Evolutionary conservation across 306 rosid genomes (phyloP), one percentile per base, ranked within the genome.

Genomic region (Dryas octopetala): DNA sequence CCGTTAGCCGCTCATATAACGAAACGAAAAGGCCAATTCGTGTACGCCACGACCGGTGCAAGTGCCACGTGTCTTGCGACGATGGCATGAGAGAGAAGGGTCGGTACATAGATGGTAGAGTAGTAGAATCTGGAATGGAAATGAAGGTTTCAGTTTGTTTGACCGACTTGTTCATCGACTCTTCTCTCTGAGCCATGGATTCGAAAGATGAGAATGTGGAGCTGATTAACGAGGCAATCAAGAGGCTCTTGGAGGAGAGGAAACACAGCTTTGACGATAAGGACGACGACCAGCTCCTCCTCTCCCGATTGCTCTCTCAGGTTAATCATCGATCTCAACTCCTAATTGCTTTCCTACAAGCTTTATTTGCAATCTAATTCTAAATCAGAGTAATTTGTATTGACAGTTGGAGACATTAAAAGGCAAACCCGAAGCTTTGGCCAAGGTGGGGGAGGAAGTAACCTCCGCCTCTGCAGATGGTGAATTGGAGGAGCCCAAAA

Each of bases 251-350:
- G 9, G 83, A 83, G 44, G 87, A 89, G 74, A 88, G 74, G 71
- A 81, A 43, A 16, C 78, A 38, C 73, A 69, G 53, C 2, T 41
- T 10, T 38, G 82, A 81, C 1, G 67, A 77, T 46, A 74, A 80
- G 41, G 81, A 75, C 15, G 88, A 83, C 9, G 88, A 81, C 72
- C 80, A 73, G 53, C 83, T 79, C 75, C 89, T 86, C 74, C 95
- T 90, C 71, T 73, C 84, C 68, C 80, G 85, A 63, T 76, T 94
- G 43, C 89, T 87, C 77, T 80, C 91, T 47, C 83, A 95, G 96
- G 96, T 89, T 15, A 28, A 49, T 28, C 13, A 12, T 52, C 62
- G 13, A 44, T 71, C 43, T 55, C 66, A 40, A 74, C 58, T 62
- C 52, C 40, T 48, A 0, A 23, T 61, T 5, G 26, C 40, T 28